Conservation (phyloP, 306 rosid genomes). For the Pyrus bretschneideri region DNA sequence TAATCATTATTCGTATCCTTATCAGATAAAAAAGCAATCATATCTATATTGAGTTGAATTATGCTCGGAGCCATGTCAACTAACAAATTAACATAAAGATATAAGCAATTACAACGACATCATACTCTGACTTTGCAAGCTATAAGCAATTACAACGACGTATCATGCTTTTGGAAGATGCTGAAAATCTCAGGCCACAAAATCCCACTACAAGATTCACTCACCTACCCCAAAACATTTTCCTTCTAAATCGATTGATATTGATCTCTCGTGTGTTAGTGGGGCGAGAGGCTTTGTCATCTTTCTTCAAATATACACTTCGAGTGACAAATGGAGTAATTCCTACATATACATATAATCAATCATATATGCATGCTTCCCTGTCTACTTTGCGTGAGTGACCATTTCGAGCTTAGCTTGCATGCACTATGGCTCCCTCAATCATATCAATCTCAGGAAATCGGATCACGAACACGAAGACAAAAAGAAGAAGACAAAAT, state of each 20-base stretch:
- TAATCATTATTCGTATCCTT: not conserved
- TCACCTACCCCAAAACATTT: not conserved
- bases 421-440: conserved; percentile 19
- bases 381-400: not conserved
- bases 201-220: not conserved
- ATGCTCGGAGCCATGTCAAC: too few relatives aligned
- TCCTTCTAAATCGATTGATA: not conserved
- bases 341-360: not conserved
- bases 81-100: not conserved
- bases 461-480: too few relatives aligned
- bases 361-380: not conserved
- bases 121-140: not conserved
- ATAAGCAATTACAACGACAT: not conserved
- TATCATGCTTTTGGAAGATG: not conserved
- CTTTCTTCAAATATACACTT: conserved; percentile 23
- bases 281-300: conserved; percentile 3
- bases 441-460: conserved; percentile 2
- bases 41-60: too few relatives aligned
- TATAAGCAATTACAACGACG: not conserved
- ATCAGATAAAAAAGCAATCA: too few relatives aligned
- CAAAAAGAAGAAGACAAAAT: too few relatives aligned
- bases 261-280: not conserved
- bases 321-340: conserved; percentile 32
- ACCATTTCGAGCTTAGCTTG: not conserved
- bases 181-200: not conserved